Percentiles rank a stretch among this genome's conserved stretches.
Conservation (phyloP, 164 flowering plant genomes). For the Macadamia tetraphylla region DNA sequence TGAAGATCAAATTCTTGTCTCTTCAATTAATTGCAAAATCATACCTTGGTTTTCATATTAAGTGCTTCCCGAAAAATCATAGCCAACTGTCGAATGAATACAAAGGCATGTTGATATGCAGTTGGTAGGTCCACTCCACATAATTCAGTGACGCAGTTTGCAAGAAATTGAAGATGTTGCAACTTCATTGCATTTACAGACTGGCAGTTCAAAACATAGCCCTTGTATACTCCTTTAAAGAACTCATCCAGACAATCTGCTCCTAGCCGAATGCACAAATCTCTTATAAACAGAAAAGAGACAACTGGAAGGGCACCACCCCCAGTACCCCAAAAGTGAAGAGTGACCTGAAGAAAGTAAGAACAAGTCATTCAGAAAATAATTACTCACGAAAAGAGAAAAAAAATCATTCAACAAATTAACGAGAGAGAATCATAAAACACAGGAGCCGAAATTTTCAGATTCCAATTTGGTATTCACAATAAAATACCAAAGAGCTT, state of each 20-base stretch:
- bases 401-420: too few relatives aligned
- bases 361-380: neutral
- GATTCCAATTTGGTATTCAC: too few relatives aligned
- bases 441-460: too few relatives aligned
- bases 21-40: too few relatives aligned
- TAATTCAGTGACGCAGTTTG: slow-evolving; percentile 75
- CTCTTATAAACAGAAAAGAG: slow-evolving; percentile 78
- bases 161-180: slow-evolving; percentile 79
- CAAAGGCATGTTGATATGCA: slow-evolving; percentile 92
- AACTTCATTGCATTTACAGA: slow-evolving; percentile 70
- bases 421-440: too few relatives aligned
- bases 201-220: slow-evolving; percentile 77
- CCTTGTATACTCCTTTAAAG: slow-evolving; percentile 88
- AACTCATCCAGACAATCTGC: slow-evolving; percentile 79
- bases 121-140: slow-evolving; percentile 62
- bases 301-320: slow-evolving; percentile 83
- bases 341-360: slow-evolving; percentile 51
- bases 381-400: too few relatives aligned
- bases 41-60: slow-evolving; percentile 62
- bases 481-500: too few relatives aligned
- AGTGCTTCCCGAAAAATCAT: slow-evolving; percentile 79
- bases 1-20: too few relatives aligned
- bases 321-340: slow-evolving; percentile 97
- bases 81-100: slow-evolving; percentile 79
- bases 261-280: slow-evolving; percentile 76